Evolutionary conservation across 164 flowering plant genomes (phyloP), one percentile per base, ranked within the genome.

Genomic region (Aristolochia contorta): DNA sequence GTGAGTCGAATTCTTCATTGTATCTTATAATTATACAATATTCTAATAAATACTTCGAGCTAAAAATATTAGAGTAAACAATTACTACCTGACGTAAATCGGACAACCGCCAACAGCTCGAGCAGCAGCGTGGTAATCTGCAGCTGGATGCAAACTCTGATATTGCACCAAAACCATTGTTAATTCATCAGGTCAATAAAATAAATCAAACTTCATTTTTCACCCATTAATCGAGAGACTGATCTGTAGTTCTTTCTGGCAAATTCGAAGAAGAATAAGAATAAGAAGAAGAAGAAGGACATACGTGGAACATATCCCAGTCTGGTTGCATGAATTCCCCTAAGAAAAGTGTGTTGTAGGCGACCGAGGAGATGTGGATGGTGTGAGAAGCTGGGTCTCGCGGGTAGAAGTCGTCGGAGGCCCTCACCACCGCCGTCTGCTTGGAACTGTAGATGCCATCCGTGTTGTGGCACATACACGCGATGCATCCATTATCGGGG

Each of bases 241-340:
- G n/a, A n/a, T 25, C 14, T 27, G 16, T 24, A 23, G 25, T 13
- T n/a, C 27, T 21, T 55, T 15, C 15, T 0, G 23, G 30, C 56
- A 6, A 54, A 14, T 20, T 20, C 14, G 16, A 47, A 21, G 19
- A 15, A 16, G 30, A 27, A 27, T 2, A 27, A 19, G 51, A 16
- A 43, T 14, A 37, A 27, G 30, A 27, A 27, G 30, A 27, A 27
- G 30, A 27, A 19, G 51, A 16, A 43, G 20, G 30, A 77, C 92
- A 82, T 68, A 89, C 96, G 60, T 93, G 98, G 69, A 93, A 93
- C 98, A 93, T 93, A 62, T 93, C 98, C 98, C 98, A 93, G 58
- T 93, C 98, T 20, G 98, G 97, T 56, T 80, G 94, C 98, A 93
- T 93, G 68, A 93, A 84, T 65, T 93, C 98, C 21, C 98, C 97